Base-by-base conservation (phyloP, 2,329 filamentous ascomycete species). In the Penicillium sclerotigenum region DNA sequence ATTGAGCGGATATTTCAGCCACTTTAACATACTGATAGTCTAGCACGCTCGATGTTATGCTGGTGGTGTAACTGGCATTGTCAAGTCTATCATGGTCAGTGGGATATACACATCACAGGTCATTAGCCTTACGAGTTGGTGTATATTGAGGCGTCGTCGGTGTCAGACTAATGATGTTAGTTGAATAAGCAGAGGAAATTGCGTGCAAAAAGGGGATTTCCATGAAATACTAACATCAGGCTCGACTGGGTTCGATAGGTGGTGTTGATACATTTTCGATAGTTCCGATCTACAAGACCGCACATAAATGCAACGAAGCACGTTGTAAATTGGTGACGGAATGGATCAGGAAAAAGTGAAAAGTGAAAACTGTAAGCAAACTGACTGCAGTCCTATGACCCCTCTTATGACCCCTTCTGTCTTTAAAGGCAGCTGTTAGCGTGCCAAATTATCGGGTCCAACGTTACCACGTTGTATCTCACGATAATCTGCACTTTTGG, bases 1-100 rank as follows among this genome's bases (percentile, higher is more conserved):
- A 20, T 18, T 8, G 14, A 33, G 18, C 6, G 28, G 14, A 16
- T 8, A 28, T 36, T 1, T 4, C n/a, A n/a, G 11, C 24, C 11
- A 14, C 9, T 9, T 24, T 26, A 20, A 7, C 66, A 22, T 65
- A 71, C 69, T 61, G 62, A 43, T 71, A 71, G 46, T 68, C 66
- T 45, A 71, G 58, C 6, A 65, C 65, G 48, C 62, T 69, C 1
- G 69, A 71, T 0, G 69, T 70, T 56, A 71, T 60, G 41, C 68
- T 71, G 11, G 61, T 65, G 20, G 69, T 71, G 58, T 67, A 69
- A 58, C 62, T 69, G 40, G 60, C 65, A 13, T 68, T 62, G 53
- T 62, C 63, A 29, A 66, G 57, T 10, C 65, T 68, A 40, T 34
- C 26, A 47, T 11, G 22, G 43, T 67, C 38, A 61, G 49, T 29